Percentiles rank a stretch among this genome's conserved stretches.
Evolutionary conservation across 2,329 filamentous ascomycete species (phyloP).

Genomic region (Lasiodiplodia gonubiensis): DNA sequence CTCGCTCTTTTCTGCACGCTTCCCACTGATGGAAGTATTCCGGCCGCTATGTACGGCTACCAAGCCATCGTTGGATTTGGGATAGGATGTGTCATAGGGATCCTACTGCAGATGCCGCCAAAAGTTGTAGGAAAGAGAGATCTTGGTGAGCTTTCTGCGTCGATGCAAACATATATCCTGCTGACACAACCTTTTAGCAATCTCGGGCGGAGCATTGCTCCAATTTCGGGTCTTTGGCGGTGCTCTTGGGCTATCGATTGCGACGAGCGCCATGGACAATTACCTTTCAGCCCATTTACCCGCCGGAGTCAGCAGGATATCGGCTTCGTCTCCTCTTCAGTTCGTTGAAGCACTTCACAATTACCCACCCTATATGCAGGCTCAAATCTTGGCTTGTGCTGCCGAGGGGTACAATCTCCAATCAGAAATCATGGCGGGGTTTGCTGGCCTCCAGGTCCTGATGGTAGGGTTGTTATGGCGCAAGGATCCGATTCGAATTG

Average conservation of each 20-base stretch:
- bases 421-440: background rate
- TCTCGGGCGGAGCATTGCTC: background rate
- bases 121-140: conserved; percentile 19
- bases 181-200: background rate
- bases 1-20: background rate
- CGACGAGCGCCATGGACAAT: conserved; percentile 2
- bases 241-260: background rate
- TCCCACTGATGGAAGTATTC: background rate
- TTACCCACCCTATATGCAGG: background rate
- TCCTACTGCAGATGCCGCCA: conserved; percentile 21
- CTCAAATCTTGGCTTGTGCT: background rate
- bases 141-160: background rate
- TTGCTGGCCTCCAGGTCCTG: background rate
- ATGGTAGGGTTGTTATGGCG: background rate
- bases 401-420: background rate
- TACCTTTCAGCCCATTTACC: background rate
- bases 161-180: background rate
- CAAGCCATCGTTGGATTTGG: conserved; percentile 24
- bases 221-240: background rate
- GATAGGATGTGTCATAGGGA: conserved; percentile 21
- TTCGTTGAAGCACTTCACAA: background rate
- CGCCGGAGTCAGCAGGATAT: background rate
- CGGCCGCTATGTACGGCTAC: conserved; percentile 17
- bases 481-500: background rate
- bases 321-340: background rate